Percentiles rank a stretch among this genome's conserved stretches.
Evolutionary conservation across 2,329 filamentous ascomycete species (phyloP).

Genomic region (Cladosporium sp.): DNA sequence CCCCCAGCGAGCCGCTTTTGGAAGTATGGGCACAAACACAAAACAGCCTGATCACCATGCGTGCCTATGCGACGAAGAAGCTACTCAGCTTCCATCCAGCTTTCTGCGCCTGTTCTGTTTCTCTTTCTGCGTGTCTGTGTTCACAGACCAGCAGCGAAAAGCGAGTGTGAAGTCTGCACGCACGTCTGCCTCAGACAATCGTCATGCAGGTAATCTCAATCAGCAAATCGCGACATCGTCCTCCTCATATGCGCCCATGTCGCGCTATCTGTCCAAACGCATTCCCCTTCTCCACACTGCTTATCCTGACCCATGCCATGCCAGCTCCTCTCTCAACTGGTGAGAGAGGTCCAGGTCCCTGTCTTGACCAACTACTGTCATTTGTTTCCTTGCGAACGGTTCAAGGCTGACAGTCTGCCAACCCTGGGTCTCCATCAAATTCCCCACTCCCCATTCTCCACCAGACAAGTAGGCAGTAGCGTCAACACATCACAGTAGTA

Average conservation of each 20-base stretch:
- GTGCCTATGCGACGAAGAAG: conserved; percentile 3
- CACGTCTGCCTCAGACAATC: too few species aligned
- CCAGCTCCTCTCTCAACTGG: background rate
- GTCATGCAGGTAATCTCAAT: background rate
- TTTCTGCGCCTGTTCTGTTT: background rate
- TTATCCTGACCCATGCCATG: conserved; percentile 1
- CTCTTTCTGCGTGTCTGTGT: background rate
- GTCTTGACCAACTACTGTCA: background rate
- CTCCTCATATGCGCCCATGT: background rate
- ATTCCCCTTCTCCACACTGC: conserved; percentile 11
- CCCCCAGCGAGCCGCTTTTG: background rate
- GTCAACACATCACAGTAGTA: too few species aligned
- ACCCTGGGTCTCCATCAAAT: background rate
- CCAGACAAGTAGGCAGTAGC: background rate
- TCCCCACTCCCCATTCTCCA: background rate
- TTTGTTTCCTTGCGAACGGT: background rate
- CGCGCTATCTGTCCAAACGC: conserved; percentile 12
- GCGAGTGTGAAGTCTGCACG: background rate
- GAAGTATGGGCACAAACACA: background rate
- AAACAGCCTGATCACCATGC: background rate
- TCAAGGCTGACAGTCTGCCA: background rate
- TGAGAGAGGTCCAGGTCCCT: background rate
- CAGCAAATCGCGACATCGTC: conserved; percentile 7
- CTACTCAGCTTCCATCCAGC: conserved; percentile 4
- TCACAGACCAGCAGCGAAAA: background rate